These are phyloP conservation scores for Chloromonas sp. DNA, from an alignment of 163 green algal species.

Conservation along the genomic window DNA sequence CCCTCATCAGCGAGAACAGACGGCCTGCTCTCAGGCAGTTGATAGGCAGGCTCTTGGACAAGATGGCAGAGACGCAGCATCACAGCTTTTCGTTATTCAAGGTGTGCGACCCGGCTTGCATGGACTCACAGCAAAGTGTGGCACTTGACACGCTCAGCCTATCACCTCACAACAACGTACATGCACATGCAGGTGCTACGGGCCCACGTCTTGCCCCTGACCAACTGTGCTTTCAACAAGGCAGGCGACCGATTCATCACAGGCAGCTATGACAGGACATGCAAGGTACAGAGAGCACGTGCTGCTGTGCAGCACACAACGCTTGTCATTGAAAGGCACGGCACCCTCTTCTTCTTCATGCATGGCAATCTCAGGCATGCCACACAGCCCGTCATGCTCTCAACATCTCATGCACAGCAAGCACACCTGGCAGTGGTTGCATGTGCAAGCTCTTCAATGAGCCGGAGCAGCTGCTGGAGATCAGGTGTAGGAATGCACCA, in stretches of 20 bases:
- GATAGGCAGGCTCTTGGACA: constrained; percentile 52
- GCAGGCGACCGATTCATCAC: constrained; percentile 71
- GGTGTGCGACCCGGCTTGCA: constrained; percentile 22
- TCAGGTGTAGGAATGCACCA: too few relatives aligned
- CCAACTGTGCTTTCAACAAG: constrained; percentile 82
- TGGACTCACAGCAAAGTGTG: background rate
- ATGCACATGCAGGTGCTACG: constrained; percentile 43
- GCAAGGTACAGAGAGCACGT: constrained; percentile 45
- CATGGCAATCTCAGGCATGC: too few relatives aligned
- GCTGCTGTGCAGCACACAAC: too few relatives aligned
- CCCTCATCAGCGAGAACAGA: constrained; percentile 54
- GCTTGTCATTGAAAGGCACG: too few relatives aligned
- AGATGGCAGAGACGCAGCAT: constrained; percentile 51
- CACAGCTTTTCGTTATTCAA: constrained; percentile 60
- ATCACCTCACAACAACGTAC: background rate
- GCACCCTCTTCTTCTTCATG: too few relatives aligned
- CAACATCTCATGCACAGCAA: too few relatives aligned
- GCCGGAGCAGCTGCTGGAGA: too few relatives aligned
- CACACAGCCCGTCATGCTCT: too few relatives aligned
- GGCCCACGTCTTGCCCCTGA: constrained; percentile 68
- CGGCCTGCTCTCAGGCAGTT: constrained; percentile 50
- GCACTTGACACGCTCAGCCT: too few relatives aligned
- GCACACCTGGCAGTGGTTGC: too few relatives aligned
- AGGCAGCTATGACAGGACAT: constrained; percentile 70
- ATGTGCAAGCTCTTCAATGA: too few relatives aligned